Conservation (phyloP, 2,329 filamentous ascomycete genomes). For the Penicillium vulpinum region DNA sequence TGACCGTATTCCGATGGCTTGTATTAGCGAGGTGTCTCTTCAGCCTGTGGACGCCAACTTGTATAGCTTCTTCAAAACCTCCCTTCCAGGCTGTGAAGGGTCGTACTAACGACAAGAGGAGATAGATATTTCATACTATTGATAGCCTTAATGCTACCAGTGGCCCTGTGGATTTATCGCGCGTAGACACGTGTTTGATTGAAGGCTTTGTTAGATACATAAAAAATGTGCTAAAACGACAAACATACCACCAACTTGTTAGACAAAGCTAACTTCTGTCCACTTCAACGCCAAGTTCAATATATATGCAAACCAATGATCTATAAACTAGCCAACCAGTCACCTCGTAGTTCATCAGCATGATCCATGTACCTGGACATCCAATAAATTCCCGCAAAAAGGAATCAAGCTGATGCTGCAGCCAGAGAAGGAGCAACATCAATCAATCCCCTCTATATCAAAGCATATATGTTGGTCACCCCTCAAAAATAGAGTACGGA, state of each 20-base stretch:
- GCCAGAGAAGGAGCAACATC: too few relatives aligned
- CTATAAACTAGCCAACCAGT: background rate
- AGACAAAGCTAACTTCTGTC: background rate
- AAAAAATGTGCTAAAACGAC: too few relatives aligned
- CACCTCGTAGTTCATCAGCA: too few relatives aligned
- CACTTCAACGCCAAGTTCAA: background rate
- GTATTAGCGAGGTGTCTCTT: background rate
- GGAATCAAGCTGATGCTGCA: background rate
- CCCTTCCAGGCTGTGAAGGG: background rate
- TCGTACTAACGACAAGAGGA: too few relatives aligned
- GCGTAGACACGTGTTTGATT: background rate
- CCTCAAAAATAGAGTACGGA: too few relatives aligned
- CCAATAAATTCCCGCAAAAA: background rate
- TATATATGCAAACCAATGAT: background rate
- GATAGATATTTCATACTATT: too few relatives aligned
- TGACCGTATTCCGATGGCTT: background rate
- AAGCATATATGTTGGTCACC: too few relatives aligned
- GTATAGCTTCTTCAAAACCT: background rate
- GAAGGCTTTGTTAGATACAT: background rate
- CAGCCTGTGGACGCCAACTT: background rate
- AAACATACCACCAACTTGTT: background rate
- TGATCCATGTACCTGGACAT: background rate
- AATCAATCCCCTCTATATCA: too few relatives aligned
- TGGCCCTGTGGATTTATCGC: background rate
- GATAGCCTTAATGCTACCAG: background rate